phyloP scores from a whole-genome alignment of 106 monocot species.

The Dendrobium officinale region DNA sequence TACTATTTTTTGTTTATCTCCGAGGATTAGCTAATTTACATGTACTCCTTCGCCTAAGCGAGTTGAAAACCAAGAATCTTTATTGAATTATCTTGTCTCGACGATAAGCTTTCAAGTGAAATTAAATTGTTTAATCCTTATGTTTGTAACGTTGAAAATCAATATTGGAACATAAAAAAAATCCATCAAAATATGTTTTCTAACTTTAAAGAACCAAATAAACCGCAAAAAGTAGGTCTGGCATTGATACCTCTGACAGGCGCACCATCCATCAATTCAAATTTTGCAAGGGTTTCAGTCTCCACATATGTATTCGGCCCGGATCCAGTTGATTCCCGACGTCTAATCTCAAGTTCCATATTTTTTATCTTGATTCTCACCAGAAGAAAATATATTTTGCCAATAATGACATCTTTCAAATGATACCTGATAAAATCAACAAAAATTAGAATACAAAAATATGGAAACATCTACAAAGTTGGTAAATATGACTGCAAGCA shows the following conservation, averaged over 20 bases:
- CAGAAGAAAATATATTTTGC: constrained; percentile 90
- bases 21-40: too few relatives aligned
- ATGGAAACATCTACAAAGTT: neutral
- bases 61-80: too few relatives aligned
- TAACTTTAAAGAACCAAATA: neutral
- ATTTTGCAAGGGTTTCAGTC: constrained; percentile 93
- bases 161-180: too few relatives aligned
- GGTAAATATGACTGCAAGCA: neutral
- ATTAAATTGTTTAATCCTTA: too few relatives aligned
- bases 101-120: too few relatives aligned
- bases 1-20: too few relatives aligned
- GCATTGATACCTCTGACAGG: constrained; percentile 68
- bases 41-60: too few relatives aligned
- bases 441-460: constrained; percentile 12
- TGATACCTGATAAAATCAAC: constrained; percentile 50
- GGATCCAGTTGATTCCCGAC: constrained; percentile 78
- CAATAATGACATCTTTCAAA: constrained; percentile 72
- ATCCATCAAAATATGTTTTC: too few relatives aligned
- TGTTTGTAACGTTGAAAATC: too few relatives aligned
- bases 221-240: neutral
- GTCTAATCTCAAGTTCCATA: constrained; percentile 83
- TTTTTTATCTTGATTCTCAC: constrained; percentile 93
- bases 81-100: too few relatives aligned
- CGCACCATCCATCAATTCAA: constrained; percentile 93
- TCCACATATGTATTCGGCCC: constrained; percentile 87